These are phyloP conservation scores for Hanseniaspora nectarophila DNA, from an alignment of 805 yeast genomes.

Conservation along the genomic window DNA sequence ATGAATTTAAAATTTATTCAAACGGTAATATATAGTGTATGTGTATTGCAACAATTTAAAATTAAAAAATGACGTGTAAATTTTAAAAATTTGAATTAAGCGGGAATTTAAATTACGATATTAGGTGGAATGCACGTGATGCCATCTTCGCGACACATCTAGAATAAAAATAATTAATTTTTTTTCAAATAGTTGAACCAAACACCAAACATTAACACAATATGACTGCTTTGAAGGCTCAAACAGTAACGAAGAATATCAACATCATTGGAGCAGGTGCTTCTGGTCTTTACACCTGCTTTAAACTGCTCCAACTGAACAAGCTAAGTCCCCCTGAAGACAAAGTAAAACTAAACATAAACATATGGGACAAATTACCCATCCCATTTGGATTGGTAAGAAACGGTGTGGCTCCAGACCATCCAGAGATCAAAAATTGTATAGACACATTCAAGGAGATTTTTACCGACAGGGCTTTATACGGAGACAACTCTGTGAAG, in stretches of 20 bases:
- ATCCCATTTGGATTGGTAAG: constrained; percentile 86
- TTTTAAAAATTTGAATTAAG: too few relatives aligned
- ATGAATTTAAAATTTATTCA: too few relatives aligned
- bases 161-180: too few relatives aligned
- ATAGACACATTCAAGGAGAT: constrained; percentile 53
- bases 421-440: constrained; percentile 87
- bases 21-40: too few relatives aligned
- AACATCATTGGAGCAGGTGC: constrained; percentile 95
- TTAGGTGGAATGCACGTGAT: too few relatives aligned
- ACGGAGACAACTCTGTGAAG: constrained; percentile 29
- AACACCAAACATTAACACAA: too few relatives aligned
- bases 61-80: too few relatives aligned
- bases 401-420: constrained; percentile 98
- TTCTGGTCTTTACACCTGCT: constrained; percentile 85
- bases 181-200: too few relatives aligned
- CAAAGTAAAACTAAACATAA: constrained; percentile 38
- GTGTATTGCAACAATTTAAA: too few relatives aligned
- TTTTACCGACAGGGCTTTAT: constrained; percentile 23
- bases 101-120: too few relatives aligned
- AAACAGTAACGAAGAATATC: constrained; percentile 24
- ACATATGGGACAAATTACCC: constrained; percentile 73
- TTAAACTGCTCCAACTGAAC: constrained; percentile 43
- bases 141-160: too few relatives aligned
- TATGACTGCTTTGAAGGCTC: background rate
- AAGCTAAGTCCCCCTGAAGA: constrained; percentile 22